Conservation (phyloP, 805 yeast species). For the Kuraishia piskuri region DNA sequence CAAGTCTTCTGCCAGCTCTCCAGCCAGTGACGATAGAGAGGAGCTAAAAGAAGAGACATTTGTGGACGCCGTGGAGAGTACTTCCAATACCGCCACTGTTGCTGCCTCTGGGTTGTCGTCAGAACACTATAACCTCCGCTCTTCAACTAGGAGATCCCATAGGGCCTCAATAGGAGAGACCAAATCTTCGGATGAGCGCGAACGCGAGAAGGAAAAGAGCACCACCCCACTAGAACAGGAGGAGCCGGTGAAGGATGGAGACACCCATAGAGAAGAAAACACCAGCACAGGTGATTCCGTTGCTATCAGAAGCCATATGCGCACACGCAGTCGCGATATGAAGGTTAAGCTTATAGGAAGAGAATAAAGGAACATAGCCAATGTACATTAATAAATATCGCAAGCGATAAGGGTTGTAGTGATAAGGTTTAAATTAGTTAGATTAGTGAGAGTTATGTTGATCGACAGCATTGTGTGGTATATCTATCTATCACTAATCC, state of each 20-base stretch:
- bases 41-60: background rate
- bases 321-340: constrained; percentile 1
- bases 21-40: background rate
- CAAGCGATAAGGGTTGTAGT: too few relatives aligned
- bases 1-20: background rate
- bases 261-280: background rate
- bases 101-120: too few relatives aligned
- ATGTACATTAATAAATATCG: too few relatives aligned
- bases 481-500: too few relatives aligned
- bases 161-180: background rate
- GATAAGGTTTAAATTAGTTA: background rate
- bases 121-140: constrained; percentile 3
- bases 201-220: background rate
- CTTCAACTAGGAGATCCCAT: constrained; percentile 1
- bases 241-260: background rate
- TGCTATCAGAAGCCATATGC: background rate
- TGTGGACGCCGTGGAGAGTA: background rate
- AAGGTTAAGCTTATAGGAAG: background rate
- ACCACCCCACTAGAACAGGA: background rate
- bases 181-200: background rate
- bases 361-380: background rate
- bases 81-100: background rate
- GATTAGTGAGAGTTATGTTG: background rate
- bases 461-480: background rate
- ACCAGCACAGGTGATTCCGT: background rate